phyloP scores from a whole-genome alignment of 345 rosid genomes.

The Physaria fendleri region DNA sequence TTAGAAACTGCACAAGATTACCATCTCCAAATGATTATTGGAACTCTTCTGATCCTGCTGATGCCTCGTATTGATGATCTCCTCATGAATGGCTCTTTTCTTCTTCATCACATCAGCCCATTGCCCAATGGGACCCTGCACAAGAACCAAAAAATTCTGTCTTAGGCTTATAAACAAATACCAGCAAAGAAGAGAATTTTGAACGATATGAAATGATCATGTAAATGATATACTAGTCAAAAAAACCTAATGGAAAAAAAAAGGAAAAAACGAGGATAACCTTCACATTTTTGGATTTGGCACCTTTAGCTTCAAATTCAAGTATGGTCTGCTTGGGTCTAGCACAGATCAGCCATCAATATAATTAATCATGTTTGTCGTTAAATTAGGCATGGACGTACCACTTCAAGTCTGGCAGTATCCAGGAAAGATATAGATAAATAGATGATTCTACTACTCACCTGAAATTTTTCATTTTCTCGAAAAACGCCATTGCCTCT shows the following conservation, averaged over 20 bases:
- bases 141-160: conserved; percentile 18
- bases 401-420: neutral
- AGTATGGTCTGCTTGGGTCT: conserved; percentile 96
- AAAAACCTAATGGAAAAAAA: neutral
- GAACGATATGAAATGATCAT: neutral
- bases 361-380: neutral
- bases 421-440: neutral
- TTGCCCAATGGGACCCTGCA: conserved; percentile 59
- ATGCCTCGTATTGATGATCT: conserved; percentile 59
- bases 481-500: conserved; percentile 84
- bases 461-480: conserved; percentile 84
- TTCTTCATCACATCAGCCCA: conserved; percentile 95
- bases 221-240: neutral
- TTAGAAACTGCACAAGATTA: conserved; percentile 13
- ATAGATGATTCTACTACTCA: conserved; percentile 14
- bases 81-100: conserved; percentile 80
- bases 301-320: conserved; percentile 94
- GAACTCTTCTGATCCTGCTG: conserved; percentile 39
- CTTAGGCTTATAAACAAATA: neutral
- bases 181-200: neutral
- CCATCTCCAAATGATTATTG: conserved; percentile 49
- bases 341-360: conserved; percentile 29
- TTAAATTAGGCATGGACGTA: neutral
- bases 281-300: conserved; percentile 65
- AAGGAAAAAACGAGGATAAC: conserved; percentile 29